Evolutionary conservation across 164 flowering plant genomes (phyloP).

Genomic region (Sedum album): DNA sequence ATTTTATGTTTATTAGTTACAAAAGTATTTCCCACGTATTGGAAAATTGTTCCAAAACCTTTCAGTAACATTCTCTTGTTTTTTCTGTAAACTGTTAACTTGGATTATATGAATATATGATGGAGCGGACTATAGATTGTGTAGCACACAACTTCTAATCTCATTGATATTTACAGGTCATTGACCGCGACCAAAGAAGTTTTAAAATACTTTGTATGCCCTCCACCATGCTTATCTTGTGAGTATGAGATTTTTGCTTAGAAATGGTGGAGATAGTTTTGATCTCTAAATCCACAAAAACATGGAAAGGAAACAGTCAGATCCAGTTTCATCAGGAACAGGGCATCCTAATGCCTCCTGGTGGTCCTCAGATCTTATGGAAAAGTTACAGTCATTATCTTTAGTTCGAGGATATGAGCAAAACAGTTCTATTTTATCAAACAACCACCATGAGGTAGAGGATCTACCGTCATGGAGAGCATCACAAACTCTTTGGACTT

Average conservation of each 20-base stretch:
- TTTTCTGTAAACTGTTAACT: background rate
- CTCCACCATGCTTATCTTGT: background rate
- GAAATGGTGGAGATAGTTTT: conserved; percentile 53
- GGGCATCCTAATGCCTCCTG: conserved; percentile 57
- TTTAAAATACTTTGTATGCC: background rate
- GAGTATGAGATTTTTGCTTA: background rate
- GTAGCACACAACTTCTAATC: background rate
- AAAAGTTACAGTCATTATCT: conserved; percentile 65
- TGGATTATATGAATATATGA: background rate
- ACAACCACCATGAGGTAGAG: conserved; percentile 32
- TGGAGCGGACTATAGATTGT: background rate
- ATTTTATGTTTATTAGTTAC: background rate
- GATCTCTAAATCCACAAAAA: conserved; percentile 25
- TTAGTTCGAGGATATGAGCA: conserved; percentile 47
- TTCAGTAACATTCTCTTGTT: background rate
- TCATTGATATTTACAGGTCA: background rate
- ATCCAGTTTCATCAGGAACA: conserved; percentile 52
- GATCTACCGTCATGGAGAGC: conserved; percentile 45
- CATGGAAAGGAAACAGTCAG: conserved; percentile 82
- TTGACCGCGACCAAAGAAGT: background rate
- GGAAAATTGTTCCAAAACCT: background rate
- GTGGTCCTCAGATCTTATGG: conserved; percentile 75
- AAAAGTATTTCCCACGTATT: background rate
- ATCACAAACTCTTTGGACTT: conserved; percentile 81
- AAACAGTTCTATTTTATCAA: conserved; percentile 28